Evolutionary conservation across 2,329 filamentous ascomycete genomes (phyloP).

Genomic region (Diaporthe ilicicola): DNA sequence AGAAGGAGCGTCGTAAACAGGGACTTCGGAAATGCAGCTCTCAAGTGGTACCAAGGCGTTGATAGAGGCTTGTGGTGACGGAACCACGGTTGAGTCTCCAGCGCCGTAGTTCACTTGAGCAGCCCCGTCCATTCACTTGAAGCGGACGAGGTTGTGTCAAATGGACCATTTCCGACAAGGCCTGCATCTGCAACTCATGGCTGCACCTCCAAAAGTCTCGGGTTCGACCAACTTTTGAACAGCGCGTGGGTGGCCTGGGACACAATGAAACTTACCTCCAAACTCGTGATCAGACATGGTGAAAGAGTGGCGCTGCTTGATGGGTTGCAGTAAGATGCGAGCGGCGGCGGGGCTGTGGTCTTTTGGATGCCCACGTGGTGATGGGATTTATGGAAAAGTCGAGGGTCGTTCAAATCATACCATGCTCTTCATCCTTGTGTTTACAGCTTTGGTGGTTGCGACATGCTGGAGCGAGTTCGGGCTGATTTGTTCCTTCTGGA

Average conservation of each 20-base stretch:
- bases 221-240: background rate
- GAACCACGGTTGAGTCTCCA: background rate
- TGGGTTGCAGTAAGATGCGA: background rate
- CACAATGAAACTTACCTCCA: constrained; percentile 57
- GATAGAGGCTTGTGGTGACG: background rate
- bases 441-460: constrained; percentile 14
- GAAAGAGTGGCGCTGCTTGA: constrained; percentile 25
- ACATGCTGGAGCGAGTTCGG: constrained; percentile 18
- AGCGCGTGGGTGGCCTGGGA: background rate
- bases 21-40: background rate
- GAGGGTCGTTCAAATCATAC: constrained; percentile 3
- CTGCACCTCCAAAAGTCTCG: no score
- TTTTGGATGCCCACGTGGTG: background rate
- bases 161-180: background rate
- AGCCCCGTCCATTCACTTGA: constrained; percentile 10
- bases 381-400: background rate
- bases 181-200: background rate
- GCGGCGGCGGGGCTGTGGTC: background rate
- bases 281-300: constrained; percentile 74
- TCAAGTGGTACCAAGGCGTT: background rate
- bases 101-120: background rate
- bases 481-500: constrained; percentile 11
- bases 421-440: constrained; percentile 30
- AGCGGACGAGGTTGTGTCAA: background rate
- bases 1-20: no score